A percentile compares a stretch with the other conserved stretches of the same genome.
These are phyloP conservation scores for Grigorovia humatica DNA, from an alignment of 805 yeast genomes.

Conservation along the genomic window DNA sequence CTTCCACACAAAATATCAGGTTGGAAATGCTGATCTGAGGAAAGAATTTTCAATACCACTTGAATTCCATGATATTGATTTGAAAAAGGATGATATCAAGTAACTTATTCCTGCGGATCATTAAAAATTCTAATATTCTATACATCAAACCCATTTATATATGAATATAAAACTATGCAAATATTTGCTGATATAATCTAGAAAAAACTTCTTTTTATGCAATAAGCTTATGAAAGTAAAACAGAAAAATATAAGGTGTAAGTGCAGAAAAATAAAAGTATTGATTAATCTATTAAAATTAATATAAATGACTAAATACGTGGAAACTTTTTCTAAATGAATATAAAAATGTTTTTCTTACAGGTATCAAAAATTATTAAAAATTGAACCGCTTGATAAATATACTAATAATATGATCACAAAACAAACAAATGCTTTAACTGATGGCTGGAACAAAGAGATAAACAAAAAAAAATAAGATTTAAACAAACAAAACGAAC, in stretches of 20 bases:
- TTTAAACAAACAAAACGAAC: neutral
- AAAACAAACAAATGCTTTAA: too few species aligned
- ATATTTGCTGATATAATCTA: neutral
- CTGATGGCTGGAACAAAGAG: too few species aligned
- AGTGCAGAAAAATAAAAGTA: neutral
- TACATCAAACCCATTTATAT: too few species aligned
- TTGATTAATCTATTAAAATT: neutral
- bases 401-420: too few species aligned
- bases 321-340: neutral
- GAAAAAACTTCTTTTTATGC: too few species aligned
- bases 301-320: neutral
- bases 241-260: neutral
- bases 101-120: too few species aligned
- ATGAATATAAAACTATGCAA: neutral
- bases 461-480: too few species aligned
- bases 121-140: too few species aligned
- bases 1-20: constrained; percentile 25
- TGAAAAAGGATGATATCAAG: neutral
- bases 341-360: neutral
- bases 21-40: constrained; percentile 25
- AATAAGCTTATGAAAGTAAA: neutral
- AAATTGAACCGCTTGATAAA: too few species aligned
- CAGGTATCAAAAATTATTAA: neutral
- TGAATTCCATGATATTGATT: constrained; percentile 21
- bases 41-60: constrained; percentile 36